Evolutionary conservation across 306 rosid species (phyloP).

Genomic region (Rubus parviflorus): DNA sequence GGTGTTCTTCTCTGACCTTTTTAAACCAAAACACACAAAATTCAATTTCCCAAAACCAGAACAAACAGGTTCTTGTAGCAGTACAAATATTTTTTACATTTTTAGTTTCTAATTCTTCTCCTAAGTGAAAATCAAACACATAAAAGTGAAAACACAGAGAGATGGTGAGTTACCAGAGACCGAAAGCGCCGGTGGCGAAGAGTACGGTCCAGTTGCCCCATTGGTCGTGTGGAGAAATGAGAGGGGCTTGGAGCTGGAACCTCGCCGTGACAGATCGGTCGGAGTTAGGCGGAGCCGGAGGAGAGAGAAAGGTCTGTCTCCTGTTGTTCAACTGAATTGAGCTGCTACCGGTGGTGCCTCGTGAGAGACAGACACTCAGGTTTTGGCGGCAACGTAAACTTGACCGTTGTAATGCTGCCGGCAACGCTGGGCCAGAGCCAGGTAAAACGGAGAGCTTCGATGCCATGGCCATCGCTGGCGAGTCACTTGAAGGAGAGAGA

Average conservation of each 20-base stretch:
- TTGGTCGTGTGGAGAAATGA: conserved; percentile 60
- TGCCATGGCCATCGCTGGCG: conserved; percentile 38
- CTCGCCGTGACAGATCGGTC: conserved; percentile 25
- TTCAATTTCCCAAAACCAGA: background rate
- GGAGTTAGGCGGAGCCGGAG: background rate
- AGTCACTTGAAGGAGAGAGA: background rate
- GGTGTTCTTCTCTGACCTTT: conserved; percentile 66
- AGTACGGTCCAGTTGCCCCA: conserved; percentile 78
- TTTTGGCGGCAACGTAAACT: conserved; percentile 28
- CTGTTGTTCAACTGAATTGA: background rate
- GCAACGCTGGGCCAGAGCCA: conserved; percentile 3
- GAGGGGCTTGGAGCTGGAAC: conserved; percentile 45
- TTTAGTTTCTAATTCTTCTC: background rate
- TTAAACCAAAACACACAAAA: conserved; percentile 2
- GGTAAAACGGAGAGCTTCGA: conserved; percentile 4
- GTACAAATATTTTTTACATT: background rate
- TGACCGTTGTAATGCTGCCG: conserved; percentile 13
- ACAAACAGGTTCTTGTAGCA: background rate
- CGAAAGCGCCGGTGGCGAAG: conserved; percentile 64
- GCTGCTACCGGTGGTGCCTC: background rate
- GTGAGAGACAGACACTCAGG: background rate
- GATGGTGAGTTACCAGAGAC: conserved; percentile 47
- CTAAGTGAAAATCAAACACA: background rate
- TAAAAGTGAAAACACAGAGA: background rate
- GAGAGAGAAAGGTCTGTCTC: conserved; percentile 16